These are phyloP conservation scores for Solanum chacoense DNA, from an alignment of 305 asterid species.

Conservation along the genomic window DNA sequence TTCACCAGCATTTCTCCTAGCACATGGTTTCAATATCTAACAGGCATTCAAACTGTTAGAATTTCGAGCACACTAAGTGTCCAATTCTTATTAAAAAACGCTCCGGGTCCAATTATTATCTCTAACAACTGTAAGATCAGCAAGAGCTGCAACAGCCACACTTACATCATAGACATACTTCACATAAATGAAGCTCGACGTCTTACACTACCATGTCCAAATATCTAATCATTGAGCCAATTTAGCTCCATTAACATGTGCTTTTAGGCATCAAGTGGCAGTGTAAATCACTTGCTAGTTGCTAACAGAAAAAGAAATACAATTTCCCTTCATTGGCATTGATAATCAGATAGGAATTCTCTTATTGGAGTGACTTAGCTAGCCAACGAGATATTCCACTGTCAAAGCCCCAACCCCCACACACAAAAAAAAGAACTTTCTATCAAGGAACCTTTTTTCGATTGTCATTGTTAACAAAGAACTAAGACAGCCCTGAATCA, in stretches of 20 bases:
- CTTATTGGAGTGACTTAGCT: not conserved
- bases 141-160: not conserved
- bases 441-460: not conserved
- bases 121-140: not conserved
- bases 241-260: not conserved
- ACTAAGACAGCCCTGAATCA: not conserved
- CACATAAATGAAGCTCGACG: not conserved
- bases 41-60: not conserved
- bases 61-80: not conserved
- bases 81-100: not conserved
- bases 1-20: not conserved
- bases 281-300: not conserved
- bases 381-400: not conserved
- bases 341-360: not conserved
- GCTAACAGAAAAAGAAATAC: not conserved
- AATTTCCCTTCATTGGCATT: not conserved
- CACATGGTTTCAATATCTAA: not conserved
- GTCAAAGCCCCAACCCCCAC: not conserved
- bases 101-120: not conserved
- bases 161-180: not conserved
- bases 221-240: not conserved
- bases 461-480: not conserved
- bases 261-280: not conserved
- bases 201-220: not conserved
- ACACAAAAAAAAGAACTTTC: not conserved